Base-by-base conservation (phyloP, 805 yeast genomes). In the Metschnikowia hibisci region DNA sequence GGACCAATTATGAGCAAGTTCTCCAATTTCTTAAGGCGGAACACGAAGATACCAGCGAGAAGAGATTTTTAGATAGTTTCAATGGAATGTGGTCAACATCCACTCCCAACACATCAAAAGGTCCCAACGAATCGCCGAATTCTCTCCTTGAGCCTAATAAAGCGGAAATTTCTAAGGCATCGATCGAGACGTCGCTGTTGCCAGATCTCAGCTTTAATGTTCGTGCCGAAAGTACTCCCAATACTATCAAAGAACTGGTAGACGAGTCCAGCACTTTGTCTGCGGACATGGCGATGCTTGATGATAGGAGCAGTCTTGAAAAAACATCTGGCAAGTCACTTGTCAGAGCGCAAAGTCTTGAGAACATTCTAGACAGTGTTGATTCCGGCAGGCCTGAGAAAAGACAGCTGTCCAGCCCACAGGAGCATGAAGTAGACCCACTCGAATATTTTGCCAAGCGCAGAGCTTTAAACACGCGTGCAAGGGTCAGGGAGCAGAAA, bases 331-430 rank as follows among this genome's bases (percentile, higher is more conserved):
- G 25, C 32, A 35, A n/a, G 32, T 16, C 25, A n/a, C 18, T 27
- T 12, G 28, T 35, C 28, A n/a, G 16, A 35, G 39, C 32, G 16
- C 32, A 35, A 27, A 18, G 39, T 23, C 39, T 35, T 8, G 31
- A 35, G n/a, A 35, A 35, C n/a, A 35, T 35, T 8, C 28, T 37
- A 29, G 40, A 37, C 33, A 37, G 33, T 14, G 32, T 30, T 13
- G 33, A 30, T 4, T 20, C 32, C 11, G 33, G 18, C 16, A 20
- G 11, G 22, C n/a, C 40, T 18, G 12, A 18, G 11, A 37, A 29
- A 18, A 37, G 40, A 29, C 26, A 12, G 9, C 20, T 20, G 20
- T 22, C 13, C 14, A 37, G 40, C 34, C 26, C 28, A 13, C 33
- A 28, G 27, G 32, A 27, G 28, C 32, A 30, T n/a, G 39, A 35